Percentiles rank a stretch among this genome's conserved stretches.
These are phyloP conservation scores for Rutidosis leptorrhynchoides DNA, from an alignment of 129 eudicot genomes.

Conservation along the genomic window DNA sequence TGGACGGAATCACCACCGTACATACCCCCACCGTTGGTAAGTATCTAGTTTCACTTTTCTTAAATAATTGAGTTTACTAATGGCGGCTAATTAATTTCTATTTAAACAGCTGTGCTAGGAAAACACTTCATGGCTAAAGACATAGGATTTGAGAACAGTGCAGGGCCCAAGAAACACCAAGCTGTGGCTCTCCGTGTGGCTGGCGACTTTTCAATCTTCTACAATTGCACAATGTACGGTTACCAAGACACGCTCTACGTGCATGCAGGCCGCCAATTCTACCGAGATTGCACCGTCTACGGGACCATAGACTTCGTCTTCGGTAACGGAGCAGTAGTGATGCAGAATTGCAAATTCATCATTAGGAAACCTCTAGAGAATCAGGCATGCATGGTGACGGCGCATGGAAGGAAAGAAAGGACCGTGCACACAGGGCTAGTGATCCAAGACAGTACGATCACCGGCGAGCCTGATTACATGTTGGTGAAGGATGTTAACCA, in stretches of 20 bases:
- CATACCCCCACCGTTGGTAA: conserved; percentile 62
- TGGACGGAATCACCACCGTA: conserved; percentile 43
- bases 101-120: not conserved
- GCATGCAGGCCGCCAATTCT: conserved; percentile 23
- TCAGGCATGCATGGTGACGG: conserved; percentile 26
- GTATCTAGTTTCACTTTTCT: conserved; percentile 11
- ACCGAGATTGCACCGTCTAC: conserved; percentile 21
- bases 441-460: not conserved
- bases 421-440: not conserved
- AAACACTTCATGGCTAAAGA: conserved; percentile 19
- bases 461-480: not conserved
- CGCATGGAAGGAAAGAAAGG: conserved; percentile 18
- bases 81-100: too few relatives aligned
- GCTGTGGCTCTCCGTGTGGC: conserved; percentile 22
- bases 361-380: conserved; percentile 18
- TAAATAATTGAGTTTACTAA: too few relatives aligned
- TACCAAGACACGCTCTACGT: conserved; percentile 24
- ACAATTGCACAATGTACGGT: conserved; percentile 25
- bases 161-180: conserved; percentile 24
- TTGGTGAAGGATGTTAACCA: too few relatives aligned
- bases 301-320: conserved; percentile 25
- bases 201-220: conserved; percentile 6
- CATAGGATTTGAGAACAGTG: conserved; percentile 22
- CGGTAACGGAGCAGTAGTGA: conserved; percentile 14
- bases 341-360: conserved; percentile 20